A percentile compares a stretch with the other conserved stretches of the same genome.
Evolutionary conservation across 257 asterid species (phyloP).

Genomic region (Orobanche coerulescens): DNA sequence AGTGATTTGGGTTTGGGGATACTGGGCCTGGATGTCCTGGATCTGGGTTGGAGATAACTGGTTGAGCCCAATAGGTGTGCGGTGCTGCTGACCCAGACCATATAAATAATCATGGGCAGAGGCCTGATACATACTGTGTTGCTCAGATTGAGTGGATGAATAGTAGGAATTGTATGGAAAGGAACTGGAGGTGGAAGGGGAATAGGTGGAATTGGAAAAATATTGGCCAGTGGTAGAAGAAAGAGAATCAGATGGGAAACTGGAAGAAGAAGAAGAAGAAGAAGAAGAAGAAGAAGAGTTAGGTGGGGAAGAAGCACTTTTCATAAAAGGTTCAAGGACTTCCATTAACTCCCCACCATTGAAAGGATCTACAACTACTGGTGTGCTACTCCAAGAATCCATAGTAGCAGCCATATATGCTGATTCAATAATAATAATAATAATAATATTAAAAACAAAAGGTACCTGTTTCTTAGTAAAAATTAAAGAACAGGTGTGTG

Average conservation of each 20-base stretch:
- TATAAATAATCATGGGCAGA: constrained; percentile 21
- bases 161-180: constrained; percentile 28
- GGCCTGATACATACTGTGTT: constrained; percentile 24
- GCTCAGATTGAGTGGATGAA: constrained; percentile 21
- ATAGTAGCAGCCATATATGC: constrained; percentile 57
- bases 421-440: not conserved
- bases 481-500: constrained; percentile 44
- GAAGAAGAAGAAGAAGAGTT: constrained; percentile 30
- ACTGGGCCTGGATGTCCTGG: constrained; percentile 52
- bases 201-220: constrained; percentile 15
- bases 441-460: not conserved
- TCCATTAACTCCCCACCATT: constrained; percentile 83
- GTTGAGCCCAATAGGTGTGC: constrained; percentile 36
- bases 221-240: not conserved
- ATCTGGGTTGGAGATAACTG: constrained; percentile 41
- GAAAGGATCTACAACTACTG: constrained; percentile 37
- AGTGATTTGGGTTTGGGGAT: constrained; percentile 1
- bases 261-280: constrained; percentile 14
- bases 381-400: constrained; percentile 58
- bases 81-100: constrained; percentile 32
- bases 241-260: not conserved
- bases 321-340: constrained; percentile 95
- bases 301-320: constrained; percentile 57
- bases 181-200: constrained; percentile 30
- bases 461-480: constrained; percentile 55